phyloP scores from a whole-genome alignment of 2,329 filamentous ascomycete genomes.

The Fusarium coffeatum region DNA sequence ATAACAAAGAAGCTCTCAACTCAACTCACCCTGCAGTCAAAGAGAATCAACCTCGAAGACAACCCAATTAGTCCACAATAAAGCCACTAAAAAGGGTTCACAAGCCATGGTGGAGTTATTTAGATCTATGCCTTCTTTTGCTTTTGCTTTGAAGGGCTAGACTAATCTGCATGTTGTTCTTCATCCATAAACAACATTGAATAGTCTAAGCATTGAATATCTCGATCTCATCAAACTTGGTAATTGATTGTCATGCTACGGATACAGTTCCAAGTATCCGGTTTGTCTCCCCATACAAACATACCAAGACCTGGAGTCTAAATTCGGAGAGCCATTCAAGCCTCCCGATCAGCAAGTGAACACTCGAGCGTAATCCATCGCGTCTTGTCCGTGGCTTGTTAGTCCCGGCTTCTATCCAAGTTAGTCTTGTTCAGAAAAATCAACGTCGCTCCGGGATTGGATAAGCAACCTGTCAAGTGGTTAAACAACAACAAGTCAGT shows the following conservation, averaged over 20 bases:
- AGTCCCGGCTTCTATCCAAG: neutral
- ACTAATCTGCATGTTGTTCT: neutral
- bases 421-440: constrained; percentile 24
- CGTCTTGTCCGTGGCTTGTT: constrained; percentile 6
- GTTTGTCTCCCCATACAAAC: neutral
- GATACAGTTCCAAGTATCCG: neutral
- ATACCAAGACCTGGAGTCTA: neutral
- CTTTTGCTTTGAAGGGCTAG: neutral
- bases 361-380: constrained; percentile 5
- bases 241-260: neutral
- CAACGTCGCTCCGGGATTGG: constrained; percentile 23
- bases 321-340: constrained; percentile 13
- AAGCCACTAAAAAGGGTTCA: constrained; percentile 26
- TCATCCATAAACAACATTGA: neutral
- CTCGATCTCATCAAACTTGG: neutral
- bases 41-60: constrained; percentile 11
- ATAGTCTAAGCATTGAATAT: neutral
- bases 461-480: neutral
- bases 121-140: neutral
- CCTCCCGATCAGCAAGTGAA: constrained; percentile 21
- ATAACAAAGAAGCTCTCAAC: constrained; percentile 8
- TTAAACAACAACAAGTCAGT: constrained; percentile 19
- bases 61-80: constrained; percentile 2
- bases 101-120: neutral
- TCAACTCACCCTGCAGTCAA: constrained; percentile 26